Base-by-base conservation (phyloP, 2,329 filamentous ascomycete species). In the Graphiopsis chlorocephala region DNA sequence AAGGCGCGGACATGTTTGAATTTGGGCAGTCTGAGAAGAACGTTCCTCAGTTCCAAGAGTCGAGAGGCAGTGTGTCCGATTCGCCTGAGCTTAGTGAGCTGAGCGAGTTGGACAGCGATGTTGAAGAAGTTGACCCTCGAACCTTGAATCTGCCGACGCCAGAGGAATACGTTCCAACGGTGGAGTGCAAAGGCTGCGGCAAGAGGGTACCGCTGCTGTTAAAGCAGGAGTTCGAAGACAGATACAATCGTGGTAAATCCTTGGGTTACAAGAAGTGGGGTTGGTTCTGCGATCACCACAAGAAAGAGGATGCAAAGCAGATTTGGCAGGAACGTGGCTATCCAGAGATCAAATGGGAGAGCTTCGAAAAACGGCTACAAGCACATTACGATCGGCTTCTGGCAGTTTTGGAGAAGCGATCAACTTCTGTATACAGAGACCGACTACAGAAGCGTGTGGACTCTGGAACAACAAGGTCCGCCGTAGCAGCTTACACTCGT, bases 251-350 rank as follows among this genome's bases (percentile, higher is more conserved):
- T 17, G 68, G 69, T 23, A 65, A 66, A 25, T 63, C 67, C 11
- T 68, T 74, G 68, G 73, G 63, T 26, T 71, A 72, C 59, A 72
- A 72, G 45, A 72, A 72, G 68, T 74, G 77, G 65, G 65, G 71
- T 56, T 67, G 70, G 3, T 78, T 78, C 63, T 78, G 76, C 64
- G 66, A 61, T 23, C 72, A 70, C 35, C 76, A 78, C 68, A 70
- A 70, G 29, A 66, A 66, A 26, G 65, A 68, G 11, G 65, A 65
- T 8, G 75, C 75, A n/a, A 57, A 67, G 42, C 64, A 68, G 8
- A 63, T 66, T 17, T 77, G 74, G 73, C 29, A 65, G 28, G 69
- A 71, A 48, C 65, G 70, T 58, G 68, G 69, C 0, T 78, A 77
- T 62, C 76, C 76, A 2, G 66, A 68, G 17, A 74, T 78, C 38